Evolutionary conservation across 768 basidiomycete species (phyloP).

Genomic region (Amanita polypyramis): DNA sequence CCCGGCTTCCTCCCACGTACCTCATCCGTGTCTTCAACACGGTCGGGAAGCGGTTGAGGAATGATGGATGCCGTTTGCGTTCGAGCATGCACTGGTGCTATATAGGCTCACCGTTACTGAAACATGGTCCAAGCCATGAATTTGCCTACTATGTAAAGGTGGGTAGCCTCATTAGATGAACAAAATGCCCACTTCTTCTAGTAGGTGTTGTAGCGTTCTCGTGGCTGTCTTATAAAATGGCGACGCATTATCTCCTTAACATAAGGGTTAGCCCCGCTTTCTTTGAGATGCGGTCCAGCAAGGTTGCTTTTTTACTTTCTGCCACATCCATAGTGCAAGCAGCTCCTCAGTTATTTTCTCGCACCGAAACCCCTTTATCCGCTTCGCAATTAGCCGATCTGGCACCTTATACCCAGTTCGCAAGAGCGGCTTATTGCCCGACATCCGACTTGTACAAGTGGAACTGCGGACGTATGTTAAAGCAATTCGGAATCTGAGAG

Average conservation of each 20-base stretch:
- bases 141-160: too few species aligned
- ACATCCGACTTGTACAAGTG: slow-evolving; percentile 26
- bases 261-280: too few species aligned
- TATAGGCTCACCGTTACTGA: too few species aligned
- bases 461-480: slow-evolving; percentile 31
- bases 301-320: not conserved
- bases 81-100: too few species aligned
- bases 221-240: not conserved
- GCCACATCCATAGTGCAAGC: not conserved
- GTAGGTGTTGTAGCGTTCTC: not conserved
- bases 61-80: too few species aligned
- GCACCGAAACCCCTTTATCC: slow-evolving; percentile 17
- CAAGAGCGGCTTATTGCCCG: slow-evolving; percentile 44
- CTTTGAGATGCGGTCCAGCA: not conserved
- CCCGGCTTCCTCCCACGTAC: too few species aligned
- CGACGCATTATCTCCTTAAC: not conserved
- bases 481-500: not conserved
- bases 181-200: too few species aligned
- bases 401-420: slow-evolving; percentile 39
- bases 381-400: slow-evolving; percentile 24
- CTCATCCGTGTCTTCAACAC: too few species aligned
- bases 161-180: too few species aligned
- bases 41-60: too few species aligned
- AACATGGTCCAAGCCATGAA: too few species aligned
- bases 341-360: slow-evolving; percentile 10